Evolutionary conservation across 2,329 filamentous ascomycete species (phyloP).

Genomic region (Xylariaceae sp.): DNA sequence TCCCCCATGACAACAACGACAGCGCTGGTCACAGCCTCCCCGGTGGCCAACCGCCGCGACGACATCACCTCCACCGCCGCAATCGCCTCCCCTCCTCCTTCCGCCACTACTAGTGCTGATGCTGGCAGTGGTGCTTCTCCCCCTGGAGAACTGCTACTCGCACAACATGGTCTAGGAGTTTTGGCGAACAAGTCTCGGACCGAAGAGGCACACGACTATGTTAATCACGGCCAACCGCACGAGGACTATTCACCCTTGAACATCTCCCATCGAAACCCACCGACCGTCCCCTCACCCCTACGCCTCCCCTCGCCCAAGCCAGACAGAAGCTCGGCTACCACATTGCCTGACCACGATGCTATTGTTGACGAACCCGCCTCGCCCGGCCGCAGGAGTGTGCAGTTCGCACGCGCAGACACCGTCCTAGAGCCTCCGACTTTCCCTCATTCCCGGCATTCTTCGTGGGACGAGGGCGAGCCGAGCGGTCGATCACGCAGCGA

Average conservation of each 20-base stretch:
- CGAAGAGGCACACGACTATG: conserved; percentile 33
- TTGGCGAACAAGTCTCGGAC: conserved; percentile 12
- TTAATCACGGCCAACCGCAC: conserved; percentile 35
- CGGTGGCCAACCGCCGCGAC: conserved; percentile 16
- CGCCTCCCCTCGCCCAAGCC: conserved; percentile 20
- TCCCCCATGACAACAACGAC: conserved; percentile 34
- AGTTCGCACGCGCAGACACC: conserved; percentile 62
- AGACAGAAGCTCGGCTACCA: conserved; percentile 5
- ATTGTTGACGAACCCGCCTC: conserved; percentile 28
- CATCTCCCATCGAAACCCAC: conserved; percentile 13
- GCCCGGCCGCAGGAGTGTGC: conserved; percentile 63
- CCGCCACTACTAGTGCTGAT: conserved; percentile 24
- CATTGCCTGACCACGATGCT: conserved; percentile 16
- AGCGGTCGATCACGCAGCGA: conserved; percentile 55
- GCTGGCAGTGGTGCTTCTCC: conserved; percentile 18
- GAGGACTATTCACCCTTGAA: conserved; percentile 26
- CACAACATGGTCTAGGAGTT: conserved; percentile 22
- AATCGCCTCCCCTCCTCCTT: conserved; percentile 14
- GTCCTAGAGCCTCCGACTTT: conserved; percentile 42
- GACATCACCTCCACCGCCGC: conserved; percentile 19
- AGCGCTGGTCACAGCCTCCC: conserved; percentile 21
- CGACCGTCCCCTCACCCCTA: conserved; percentile 13
- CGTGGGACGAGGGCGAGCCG: conserved; percentile 63
- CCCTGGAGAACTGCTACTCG: conserved; percentile 17
- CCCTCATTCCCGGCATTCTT: conserved; percentile 58